These are phyloP conservation scores for Gossypium herbaceum DNA, from an alignment of 345 rosid species.

Conservation along the genomic window DNA sequence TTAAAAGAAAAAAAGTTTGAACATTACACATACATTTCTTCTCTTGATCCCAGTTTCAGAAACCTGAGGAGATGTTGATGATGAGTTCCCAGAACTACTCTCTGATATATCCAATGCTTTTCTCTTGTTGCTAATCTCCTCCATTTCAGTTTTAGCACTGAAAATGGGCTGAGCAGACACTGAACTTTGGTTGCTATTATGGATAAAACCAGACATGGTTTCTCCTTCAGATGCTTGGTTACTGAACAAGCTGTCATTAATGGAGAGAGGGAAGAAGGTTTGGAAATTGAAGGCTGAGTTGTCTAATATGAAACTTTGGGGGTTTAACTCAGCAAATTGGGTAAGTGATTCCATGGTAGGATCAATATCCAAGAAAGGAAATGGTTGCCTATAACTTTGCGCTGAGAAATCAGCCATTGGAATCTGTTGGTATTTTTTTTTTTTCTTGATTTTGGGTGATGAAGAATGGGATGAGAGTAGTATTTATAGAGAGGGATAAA, in stretches of 20 bases:
- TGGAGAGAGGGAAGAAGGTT: slow-evolving; percentile 32
- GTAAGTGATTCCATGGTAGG: slow-evolving; percentile 27
- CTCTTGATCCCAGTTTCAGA: slow-evolving; percentile 28
- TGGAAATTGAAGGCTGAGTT: slow-evolving; percentile 27
- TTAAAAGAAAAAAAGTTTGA: not conserved
- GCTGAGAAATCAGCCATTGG: slow-evolving; percentile 40
- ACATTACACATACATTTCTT: slow-evolving; percentile 23
- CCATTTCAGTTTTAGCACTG: slow-evolving; percentile 31
- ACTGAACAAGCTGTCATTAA: slow-evolving; percentile 31
- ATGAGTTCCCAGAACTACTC: slow-evolving; percentile 26
- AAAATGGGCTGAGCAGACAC: slow-evolving; percentile 18
- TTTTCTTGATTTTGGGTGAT: slow-evolving; percentile 7
- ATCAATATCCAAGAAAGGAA: slow-evolving; percentile 31
- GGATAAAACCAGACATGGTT: slow-evolving; percentile 15
- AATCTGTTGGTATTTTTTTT: not conserved
- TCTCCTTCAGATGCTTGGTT: slow-evolving; percentile 22
- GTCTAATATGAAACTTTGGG: slow-evolving; percentile 18
- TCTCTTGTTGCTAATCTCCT: slow-evolving; percentile 36
- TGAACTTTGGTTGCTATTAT: slow-evolving; percentile 26
- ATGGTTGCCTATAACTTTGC: slow-evolving; percentile 25
- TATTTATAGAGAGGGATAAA: slow-evolving; percentile 29
- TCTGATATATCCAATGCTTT: slow-evolving; percentile 33
- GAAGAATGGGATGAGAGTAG: slow-evolving; percentile 10
- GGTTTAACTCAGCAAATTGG: slow-evolving; percentile 34
- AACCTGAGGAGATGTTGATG: slow-evolving; percentile 30